phyloP scores from a whole-genome alignment of 495 filamentous ascomycete species.

The Penicillium arizonense region DNA sequence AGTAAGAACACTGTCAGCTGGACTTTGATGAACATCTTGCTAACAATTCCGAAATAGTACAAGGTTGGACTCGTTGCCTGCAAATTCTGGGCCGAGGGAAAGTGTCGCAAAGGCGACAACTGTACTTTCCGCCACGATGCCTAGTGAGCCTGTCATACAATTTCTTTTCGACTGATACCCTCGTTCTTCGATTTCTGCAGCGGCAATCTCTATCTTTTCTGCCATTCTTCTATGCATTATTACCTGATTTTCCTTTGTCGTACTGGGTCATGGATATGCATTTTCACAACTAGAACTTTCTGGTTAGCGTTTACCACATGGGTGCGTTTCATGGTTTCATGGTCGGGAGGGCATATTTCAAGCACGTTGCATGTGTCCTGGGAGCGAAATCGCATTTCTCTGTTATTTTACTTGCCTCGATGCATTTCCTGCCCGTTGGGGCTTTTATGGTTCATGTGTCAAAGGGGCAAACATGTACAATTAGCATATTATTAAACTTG shows the following conservation, averaged over 20 bases:
- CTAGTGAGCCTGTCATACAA: neutral
- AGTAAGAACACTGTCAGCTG: slow-evolving; percentile 19
- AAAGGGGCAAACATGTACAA: slow-evolving; percentile 1
- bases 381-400: neutral
- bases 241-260: neutral
- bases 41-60: slow-evolving; percentile 27
- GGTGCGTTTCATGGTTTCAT: slow-evolving; percentile 3
- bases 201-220: neutral
- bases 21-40: slow-evolving; percentile 1
- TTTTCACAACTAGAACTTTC: slow-evolving; percentile 4
- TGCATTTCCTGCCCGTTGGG: neutral
- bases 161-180: slow-evolving; percentile 9
- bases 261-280: slow-evolving; percentile 5
- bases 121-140: slow-evolving; percentile 76
- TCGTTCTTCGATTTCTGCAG: neutral
- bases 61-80: slow-evolving; percentile 57
- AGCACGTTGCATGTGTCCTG: neutral
- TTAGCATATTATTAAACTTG: neutral
- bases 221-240: slow-evolving; percentile 3
- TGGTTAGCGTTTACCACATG: slow-evolving; percentile 8
- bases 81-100: slow-evolving; percentile 73
- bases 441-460: slow-evolving; percentile 1
- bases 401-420: neutral
- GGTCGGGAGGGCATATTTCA: neutral
- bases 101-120: slow-evolving; percentile 79